phyloP scores from a whole-genome alignment of 805 yeast species.

The Groenewaldozyma salmanticensis region DNA sequence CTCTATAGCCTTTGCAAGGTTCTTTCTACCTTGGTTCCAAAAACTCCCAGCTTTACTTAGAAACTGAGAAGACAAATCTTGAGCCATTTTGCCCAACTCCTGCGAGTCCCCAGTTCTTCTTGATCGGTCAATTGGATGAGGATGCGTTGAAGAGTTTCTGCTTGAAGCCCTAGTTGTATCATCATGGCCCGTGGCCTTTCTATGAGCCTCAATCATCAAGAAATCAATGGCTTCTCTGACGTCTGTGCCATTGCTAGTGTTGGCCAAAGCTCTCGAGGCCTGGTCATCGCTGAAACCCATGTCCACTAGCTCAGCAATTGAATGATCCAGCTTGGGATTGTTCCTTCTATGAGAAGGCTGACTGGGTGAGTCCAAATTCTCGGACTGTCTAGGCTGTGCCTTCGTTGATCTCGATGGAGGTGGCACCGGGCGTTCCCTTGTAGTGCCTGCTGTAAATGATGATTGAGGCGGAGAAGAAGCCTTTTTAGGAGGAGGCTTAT shows the following conservation, averaged over 20 bases:
- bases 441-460: too few species aligned
- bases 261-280: slow-evolving; percentile 49
- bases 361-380: too few species aligned
- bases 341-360: neutral
- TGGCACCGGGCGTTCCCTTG: too few species aligned
- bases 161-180: neutral
- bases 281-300: slow-evolving; percentile 66
- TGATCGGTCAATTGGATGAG: slow-evolving; percentile 5
- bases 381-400: neutral
- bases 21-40: slow-evolving; percentile 49
- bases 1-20: slow-evolving; percentile 53
- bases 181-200: slow-evolving; percentile 26
- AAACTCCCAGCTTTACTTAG: slow-evolving; percentile 51
- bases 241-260: slow-evolving; percentile 43
- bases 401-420: neutral
- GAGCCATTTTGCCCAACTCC: slow-evolving; percentile 34
- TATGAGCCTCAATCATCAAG: slow-evolving; percentile 53
- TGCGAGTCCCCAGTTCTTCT: slow-evolving; percentile 5
- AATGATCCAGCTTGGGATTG: slow-evolving; percentile 19
- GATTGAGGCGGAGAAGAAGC: neutral
- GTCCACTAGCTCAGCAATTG: slow-evolving; percentile 61
- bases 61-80: slow-evolving; percentile 46
- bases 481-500: slow-evolving; percentile 8
- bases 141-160: slow-evolving; percentile 7
- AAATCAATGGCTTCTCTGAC: slow-evolving; percentile 56